These are phyloP conservation scores for Sporisorium reilianum DNA, from an alignment of 1,284 basidiomycete species.

Conservation along the genomic window DNA sequence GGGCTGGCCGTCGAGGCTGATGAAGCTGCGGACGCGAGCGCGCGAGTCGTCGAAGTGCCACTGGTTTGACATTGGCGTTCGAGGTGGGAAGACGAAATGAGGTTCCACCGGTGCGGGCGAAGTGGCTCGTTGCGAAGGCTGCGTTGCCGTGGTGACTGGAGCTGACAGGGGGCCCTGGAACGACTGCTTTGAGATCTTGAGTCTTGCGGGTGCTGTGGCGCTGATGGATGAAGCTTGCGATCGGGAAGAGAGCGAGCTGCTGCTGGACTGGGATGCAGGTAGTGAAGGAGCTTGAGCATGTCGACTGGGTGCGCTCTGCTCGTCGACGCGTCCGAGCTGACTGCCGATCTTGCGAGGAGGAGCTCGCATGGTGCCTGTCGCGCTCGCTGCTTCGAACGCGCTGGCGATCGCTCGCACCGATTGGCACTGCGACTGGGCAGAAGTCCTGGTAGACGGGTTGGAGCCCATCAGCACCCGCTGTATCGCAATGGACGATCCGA, in stretches of 20 bases:
- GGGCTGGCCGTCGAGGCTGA: conserved; percentile 14
- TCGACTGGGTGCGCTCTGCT: conserved; percentile 2
- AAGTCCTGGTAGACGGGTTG: conserved; percentile 2
- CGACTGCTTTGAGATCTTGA: conserved; percentile 27
- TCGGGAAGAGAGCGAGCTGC: conserved; percentile 1
- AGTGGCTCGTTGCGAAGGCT: neutral
- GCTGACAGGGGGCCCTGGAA: conserved; percentile 24
- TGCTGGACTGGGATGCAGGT: neutral
- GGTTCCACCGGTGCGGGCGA: neutral
- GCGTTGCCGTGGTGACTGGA: conserved; percentile 14
- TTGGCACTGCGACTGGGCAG: conserved; percentile 20
- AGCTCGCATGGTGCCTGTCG: neutral
- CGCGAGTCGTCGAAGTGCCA: conserved; percentile 3
- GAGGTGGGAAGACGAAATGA: conserved; percentile 33
- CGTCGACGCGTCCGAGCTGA: conserved; percentile 22
- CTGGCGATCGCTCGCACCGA: conserved; percentile 37
- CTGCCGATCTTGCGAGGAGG: conserved; percentile 2
- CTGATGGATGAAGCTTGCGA: neutral
- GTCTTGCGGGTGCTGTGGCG: conserved; percentile 5
- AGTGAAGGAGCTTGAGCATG: neutral
- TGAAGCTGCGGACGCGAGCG: conserved; percentile 16
- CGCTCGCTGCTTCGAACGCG: conserved; percentile 19
- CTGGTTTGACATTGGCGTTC: conserved; percentile 1
- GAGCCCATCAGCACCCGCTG: conserved; percentile 34
- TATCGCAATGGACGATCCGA: conserved; percentile 35